These are phyloP conservation scores for Ganoderma multipileum DNA, from an alignment of 1,284 basidiomycete species.

Conservation along the genomic window DNA sequence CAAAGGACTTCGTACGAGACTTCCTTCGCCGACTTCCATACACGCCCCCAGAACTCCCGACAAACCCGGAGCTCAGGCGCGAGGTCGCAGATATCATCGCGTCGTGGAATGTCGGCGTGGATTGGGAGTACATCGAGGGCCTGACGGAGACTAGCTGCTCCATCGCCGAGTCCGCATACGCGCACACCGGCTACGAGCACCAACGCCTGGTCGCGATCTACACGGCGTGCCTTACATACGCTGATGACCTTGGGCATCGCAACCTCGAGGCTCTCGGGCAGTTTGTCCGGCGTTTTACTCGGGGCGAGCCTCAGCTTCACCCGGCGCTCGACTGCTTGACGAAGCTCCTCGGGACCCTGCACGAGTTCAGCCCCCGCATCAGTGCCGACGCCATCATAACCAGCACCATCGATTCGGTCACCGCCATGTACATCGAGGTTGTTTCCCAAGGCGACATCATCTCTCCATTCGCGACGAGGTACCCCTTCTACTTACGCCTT, in stretches of 20 bases:
- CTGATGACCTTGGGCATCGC: constrained; percentile 25
- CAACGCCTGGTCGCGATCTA: constrained; percentile 22
- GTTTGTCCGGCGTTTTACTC: constrained; percentile 21
- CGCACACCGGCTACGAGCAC: constrained; percentile 22
- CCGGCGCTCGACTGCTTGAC: constrained; percentile 20
- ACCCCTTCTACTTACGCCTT: constrained; percentile 24
- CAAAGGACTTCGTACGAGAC: constrained; percentile 12
- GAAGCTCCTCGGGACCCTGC: constrained; percentile 16
- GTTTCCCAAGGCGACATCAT: constrained; percentile 14
- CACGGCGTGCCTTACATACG: constrained; percentile 22
- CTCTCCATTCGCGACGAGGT: constrained; percentile 23
- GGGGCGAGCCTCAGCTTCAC: constrained; percentile 13
- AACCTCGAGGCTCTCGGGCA: constrained; percentile 19
- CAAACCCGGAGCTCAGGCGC: constrained; percentile 14
- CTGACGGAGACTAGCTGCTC: constrained; percentile 18
- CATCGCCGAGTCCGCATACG: constrained; percentile 24
- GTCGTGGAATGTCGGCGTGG: constrained; percentile 22
- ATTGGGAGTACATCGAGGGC: background rate
- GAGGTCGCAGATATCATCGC: constrained; percentile 17
- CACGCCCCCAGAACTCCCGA: constrained; percentile 5
- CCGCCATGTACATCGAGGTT: constrained; percentile 24
- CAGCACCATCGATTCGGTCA: constrained; percentile 26
- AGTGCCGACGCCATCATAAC: constrained; percentile 24
- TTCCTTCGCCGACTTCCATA: constrained; percentile 19
- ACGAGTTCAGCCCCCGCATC: constrained; percentile 24